Evolutionary conservation across 176 grass and related monocot species (phyloP).

Genomic region (Dactylis glomerata): DNA sequence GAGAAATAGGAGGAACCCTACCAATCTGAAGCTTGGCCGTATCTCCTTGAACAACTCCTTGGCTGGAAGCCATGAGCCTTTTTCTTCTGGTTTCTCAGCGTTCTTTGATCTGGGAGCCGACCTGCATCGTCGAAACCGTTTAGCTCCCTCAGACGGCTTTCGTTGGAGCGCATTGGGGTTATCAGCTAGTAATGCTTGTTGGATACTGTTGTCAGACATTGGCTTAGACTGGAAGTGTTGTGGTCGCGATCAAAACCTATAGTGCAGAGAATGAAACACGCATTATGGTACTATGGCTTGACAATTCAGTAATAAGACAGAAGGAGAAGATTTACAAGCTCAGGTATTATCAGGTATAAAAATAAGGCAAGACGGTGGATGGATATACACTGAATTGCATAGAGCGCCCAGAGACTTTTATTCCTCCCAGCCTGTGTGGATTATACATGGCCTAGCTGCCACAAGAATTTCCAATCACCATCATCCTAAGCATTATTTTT

Average conservation of each 20-base stretch:
- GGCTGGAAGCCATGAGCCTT: conserved; percentile 24
- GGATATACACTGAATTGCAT: background rate
- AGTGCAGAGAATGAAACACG: background rate
- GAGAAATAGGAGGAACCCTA: conserved; percentile 48
- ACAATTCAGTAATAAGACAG: background rate
- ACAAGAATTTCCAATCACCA: background rate
- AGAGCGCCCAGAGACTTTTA: background rate
- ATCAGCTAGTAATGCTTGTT: conserved; percentile 35
- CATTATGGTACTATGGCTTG: background rate
- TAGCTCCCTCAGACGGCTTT: conserved; percentile 27
- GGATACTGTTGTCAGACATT: conserved; percentile 43
- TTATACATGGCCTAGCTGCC: background rate
- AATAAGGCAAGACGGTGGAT: background rate
- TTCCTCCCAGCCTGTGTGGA: background rate
- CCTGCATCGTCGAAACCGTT: conserved; percentile 51
- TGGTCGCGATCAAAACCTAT: background rate
- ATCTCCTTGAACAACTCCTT: conserved; percentile 46
- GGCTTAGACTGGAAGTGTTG: background rate
- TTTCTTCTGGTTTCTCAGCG: conserved; percentile 18
- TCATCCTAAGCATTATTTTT: background rate
- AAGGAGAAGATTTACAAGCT: background rate
- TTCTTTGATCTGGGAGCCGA: conserved; percentile 40
- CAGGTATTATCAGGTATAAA: conserved; percentile 1
- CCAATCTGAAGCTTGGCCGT: conserved; percentile 51
- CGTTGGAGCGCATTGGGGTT: background rate